Evolutionary conservation across 2,329 filamentous ascomycete genomes (phyloP).

Genomic region (Aspergillus neoniger): DNA sequence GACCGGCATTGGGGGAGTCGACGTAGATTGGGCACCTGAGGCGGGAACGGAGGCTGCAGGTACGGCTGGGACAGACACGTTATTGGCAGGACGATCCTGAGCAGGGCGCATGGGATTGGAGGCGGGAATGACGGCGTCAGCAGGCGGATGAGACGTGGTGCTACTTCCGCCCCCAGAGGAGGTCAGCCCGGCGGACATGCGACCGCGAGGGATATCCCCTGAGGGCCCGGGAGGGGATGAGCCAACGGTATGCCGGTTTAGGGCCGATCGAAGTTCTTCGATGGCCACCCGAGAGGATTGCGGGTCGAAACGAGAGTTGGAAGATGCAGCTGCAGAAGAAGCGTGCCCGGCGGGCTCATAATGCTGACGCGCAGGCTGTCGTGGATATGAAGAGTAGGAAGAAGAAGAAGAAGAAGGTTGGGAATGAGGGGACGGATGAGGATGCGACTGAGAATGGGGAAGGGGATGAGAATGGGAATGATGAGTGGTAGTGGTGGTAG

Average conservation of each 20-base stretch:
- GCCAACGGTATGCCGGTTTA: constrained; percentile 43
- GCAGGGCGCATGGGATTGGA: constrained; percentile 12
- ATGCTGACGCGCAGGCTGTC: constrained; percentile 24
- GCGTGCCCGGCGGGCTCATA: constrained; percentile 33
- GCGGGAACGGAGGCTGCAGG: constrained; percentile 20
- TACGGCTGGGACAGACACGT: constrained; percentile 16
- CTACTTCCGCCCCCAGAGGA: constrained; percentile 35
- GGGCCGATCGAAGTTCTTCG: constrained; percentile 43
- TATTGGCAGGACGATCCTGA: constrained; percentile 12
- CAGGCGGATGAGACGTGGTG: constrained; percentile 21
- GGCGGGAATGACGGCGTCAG: constrained; percentile 17
- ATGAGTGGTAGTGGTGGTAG: constrained; percentile 13
- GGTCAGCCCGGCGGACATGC: constrained; percentile 37
- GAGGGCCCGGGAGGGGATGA: constrained; percentile 34
- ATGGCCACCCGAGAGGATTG: constrained; percentile 41
- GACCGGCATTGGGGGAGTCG: constrained; percentile 34
- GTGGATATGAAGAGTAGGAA: constrained; percentile 16
- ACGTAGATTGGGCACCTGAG: constrained; percentile 18
- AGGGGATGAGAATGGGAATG: constrained; percentile 23
- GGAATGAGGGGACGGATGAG: constrained; percentile 14
- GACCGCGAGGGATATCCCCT: constrained; percentile 38
- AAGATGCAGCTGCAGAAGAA: constrained; percentile 19
- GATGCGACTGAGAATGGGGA: constrained; percentile 15
- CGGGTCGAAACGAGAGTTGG: constrained; percentile 32
- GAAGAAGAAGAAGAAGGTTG: constrained; percentile 16